phyloP scores from a whole-genome alignment of 805 yeast genomes.

The Lipomyces chichibuensis region DNA sequence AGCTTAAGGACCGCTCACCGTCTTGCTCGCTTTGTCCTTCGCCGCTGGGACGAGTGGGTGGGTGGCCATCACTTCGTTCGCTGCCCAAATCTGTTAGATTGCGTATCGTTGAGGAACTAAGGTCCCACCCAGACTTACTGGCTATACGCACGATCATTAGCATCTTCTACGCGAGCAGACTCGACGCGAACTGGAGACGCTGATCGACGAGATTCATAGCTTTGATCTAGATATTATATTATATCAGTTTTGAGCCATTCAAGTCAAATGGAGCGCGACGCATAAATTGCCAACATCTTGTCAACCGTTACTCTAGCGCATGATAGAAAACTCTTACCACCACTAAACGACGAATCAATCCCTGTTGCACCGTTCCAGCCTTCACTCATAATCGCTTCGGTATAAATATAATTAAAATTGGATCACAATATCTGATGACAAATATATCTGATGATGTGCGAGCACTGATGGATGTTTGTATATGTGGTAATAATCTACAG shows the following conservation, averaged over 20 bases:
- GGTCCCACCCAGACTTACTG: not conserved
- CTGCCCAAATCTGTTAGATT: not conserved
- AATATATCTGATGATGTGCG: not conserved
- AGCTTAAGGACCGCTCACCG: conserved; percentile 29
- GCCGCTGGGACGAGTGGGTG: not conserved
- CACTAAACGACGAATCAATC: not conserved
- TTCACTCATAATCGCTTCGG: not conserved
- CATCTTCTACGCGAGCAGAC: conserved; percentile 7
- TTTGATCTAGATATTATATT: not conserved
- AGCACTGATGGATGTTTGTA: not conserved
- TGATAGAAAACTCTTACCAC: not conserved
- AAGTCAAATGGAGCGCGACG: not conserved
- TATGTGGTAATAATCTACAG: not conserved
- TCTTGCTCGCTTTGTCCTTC: not conserved
- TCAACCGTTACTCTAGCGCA: not conserved
- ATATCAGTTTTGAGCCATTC: not conserved
- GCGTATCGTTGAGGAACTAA: no score
- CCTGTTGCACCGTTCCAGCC: not conserved
- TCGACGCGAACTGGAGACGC: conserved; percentile 11
- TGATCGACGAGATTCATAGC: conserved; percentile 7
- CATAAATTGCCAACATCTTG: not conserved
- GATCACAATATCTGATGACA: not conserved
- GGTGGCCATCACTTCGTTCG: not conserved
- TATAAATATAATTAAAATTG: not conserved
- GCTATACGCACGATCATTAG: not conserved